These are phyloP conservation scores for Phytophthora tentaculata DNA, from an alignment of 352 stramenopile genomes.

Conservation along the genomic window DNA sequence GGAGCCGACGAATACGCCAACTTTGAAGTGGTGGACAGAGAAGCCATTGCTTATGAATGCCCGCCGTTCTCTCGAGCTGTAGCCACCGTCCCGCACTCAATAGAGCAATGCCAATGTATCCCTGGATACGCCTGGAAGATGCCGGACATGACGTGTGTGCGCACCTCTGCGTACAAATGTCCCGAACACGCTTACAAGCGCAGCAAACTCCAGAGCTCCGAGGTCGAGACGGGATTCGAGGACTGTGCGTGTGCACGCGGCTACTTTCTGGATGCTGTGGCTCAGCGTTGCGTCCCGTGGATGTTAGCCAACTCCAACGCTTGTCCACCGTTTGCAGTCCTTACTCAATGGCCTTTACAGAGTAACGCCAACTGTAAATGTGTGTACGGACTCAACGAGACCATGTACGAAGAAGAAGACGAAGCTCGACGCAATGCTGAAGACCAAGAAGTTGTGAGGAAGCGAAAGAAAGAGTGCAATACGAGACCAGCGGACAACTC, in stretches of 20 bases:
- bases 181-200: constrained; percentile 61
- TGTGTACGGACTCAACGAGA: constrained; percentile 62
- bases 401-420: constrained; percentile 18
- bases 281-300: constrained; percentile 65
- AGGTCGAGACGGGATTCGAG: constrained; percentile 54
- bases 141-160: constrained; percentile 70
- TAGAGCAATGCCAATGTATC: constrained; percentile 83
- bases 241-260: constrained; percentile 78
- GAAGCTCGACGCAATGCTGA: constrained; percentile 24
- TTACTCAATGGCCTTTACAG: constrained; percentile 80
- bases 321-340: constrained; percentile 63
- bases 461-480: constrained; percentile 48
- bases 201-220: constrained; percentile 12
- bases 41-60: constrained; percentile 48
- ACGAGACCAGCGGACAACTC: constrained; percentile 21
- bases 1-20: constrained; percentile 28
- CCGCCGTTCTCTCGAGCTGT: constrained; percentile 66
- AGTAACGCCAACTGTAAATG: constrained; percentile 78
- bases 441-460: constrained; percentile 18
- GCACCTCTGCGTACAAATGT: constrained; percentile 64
- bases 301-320: constrained; percentile 70
- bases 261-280: constrained; percentile 68
- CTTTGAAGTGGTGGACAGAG: constrained; percentile 29
- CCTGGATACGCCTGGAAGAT: constrained; percentile 75
- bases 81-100: constrained; percentile 59